Conservation (phyloP, 2,329 filamentous ascomycete species). For the Harringtonia lauricola region DNA sequence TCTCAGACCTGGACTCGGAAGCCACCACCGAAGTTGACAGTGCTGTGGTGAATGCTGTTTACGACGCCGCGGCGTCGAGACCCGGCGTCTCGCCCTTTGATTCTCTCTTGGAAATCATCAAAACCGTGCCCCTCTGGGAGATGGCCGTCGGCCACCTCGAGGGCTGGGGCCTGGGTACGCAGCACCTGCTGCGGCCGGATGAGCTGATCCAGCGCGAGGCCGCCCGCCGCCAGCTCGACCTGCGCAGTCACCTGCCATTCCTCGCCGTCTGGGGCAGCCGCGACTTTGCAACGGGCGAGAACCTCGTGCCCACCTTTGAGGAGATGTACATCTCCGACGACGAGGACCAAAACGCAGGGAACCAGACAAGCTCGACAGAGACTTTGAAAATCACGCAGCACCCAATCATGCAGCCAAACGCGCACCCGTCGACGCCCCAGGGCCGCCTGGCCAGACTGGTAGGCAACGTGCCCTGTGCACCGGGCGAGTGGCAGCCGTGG, state of each 20-base stretch:
- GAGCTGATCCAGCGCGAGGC: slow-evolving; percentile 48
- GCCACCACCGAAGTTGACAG: too few relatives aligned
- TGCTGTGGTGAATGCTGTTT: too few relatives aligned
- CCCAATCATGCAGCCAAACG: too few relatives aligned
- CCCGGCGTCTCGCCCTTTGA: too few relatives aligned
- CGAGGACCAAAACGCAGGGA: slow-evolving; percentile 2
- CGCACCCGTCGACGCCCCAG: slow-evolving; percentile 13
- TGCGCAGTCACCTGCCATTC: slow-evolving; percentile 30
- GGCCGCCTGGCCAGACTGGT: slow-evolving; percentile 12
- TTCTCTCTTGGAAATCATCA: slow-evolving; percentile 19
- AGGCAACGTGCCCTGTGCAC: slow-evolving; percentile 21
- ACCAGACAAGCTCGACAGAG: not conserved
- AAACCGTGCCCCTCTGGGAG: slow-evolving; percentile 39
- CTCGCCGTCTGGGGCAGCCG: slow-evolving; percentile 55
- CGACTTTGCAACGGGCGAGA: slow-evolving; percentile 37
- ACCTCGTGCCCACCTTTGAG: slow-evolving; percentile 34
- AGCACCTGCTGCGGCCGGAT: slow-evolving; percentile 43
- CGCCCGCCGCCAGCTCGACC: slow-evolving; percentile 38
- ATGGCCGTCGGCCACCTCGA: slow-evolving; percentile 44
- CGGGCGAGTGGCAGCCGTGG: slow-evolving; percentile 29
- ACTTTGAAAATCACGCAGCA: too few relatives aligned
- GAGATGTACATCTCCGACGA: slow-evolving; percentile 42
- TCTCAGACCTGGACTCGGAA: too few relatives aligned
- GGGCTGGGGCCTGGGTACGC: slow-evolving; percentile 38
- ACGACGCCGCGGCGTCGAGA: too few relatives aligned